Evolutionary conservation across 441 rosid species (phyloP), one percentile per base, ranked within the genome.

Genomic region (Pelargonium cotyledonis): DNA sequence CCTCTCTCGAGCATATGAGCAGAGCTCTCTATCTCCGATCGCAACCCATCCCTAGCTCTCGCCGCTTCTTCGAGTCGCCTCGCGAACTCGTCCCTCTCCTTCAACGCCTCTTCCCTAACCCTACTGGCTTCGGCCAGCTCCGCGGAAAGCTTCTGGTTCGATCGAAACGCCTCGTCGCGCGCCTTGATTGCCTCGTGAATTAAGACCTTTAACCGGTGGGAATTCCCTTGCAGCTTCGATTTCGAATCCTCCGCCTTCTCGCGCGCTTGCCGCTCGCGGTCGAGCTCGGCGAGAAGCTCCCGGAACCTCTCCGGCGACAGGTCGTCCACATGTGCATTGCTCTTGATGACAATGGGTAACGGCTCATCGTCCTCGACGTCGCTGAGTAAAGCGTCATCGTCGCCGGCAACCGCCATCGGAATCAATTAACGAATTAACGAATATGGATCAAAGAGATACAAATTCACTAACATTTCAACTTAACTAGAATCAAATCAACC

Each of bases 1-100:
- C 97, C 96, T n/a, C 94, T 89, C 38, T 86, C 88, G n/a, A 94
- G 76, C 96, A 94, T 87, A 75, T 87, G 96, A 38, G 91, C 85
- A 0, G 90, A 87, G 55, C 74, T 89, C 78, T 91, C 97, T 41
- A 91, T 83, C 84, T 94, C 96, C 8, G 85, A 80, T 70, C 82
- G 80, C 75, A 87, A 77, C 47, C 69, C 84, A 69, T 94, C 95
- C 80, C 75, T 85, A 35, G 77, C 83, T 73, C 74, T 85, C 18
- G 76, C 66, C 1, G 74, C 76, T 38, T 88, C 88, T 18, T 84
- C 91, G 49, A 89, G 70, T 62, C 78, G 85, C 79, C 69, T 82
- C 31, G 69, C 69, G 5, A 71, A 19, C 65, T 86, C 90, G 57
- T 88, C 90, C 38, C 81, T 80, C 80, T 79, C 86, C 78, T 74